Percentiles rank a stretch among this genome's conserved stretches.
phyloP scores from a whole-genome alignment of 2,329 filamentous ascomycete genomes.

The Ceratocystis huliohia region DNA sequence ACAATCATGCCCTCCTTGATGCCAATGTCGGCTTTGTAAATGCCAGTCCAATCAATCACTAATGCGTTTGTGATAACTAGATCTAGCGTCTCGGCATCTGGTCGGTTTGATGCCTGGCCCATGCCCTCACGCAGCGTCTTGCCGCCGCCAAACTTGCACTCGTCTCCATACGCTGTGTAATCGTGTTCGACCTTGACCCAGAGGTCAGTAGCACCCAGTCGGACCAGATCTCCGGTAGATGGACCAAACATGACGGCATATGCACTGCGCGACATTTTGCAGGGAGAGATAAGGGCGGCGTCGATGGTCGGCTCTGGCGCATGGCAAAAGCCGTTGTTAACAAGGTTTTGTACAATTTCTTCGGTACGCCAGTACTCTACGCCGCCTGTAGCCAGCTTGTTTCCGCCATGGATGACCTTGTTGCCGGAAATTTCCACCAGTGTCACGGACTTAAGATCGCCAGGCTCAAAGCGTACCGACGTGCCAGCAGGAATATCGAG shows the following conservation, averaged over 20 bases:
- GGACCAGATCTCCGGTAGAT: constrained; percentile 73
- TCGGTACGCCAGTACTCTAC: constrained; percentile 52
- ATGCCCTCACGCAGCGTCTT: constrained; percentile 92
- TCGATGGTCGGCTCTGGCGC: constrained; percentile 49
- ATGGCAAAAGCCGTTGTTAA: constrained; percentile 67
- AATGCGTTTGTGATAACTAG: constrained; percentile 81
- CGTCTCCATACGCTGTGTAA: constrained; percentile 72
- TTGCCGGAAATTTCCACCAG: constrained; percentile 79
- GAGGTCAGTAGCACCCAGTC: constrained; percentile 70
- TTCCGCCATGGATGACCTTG: constrained; percentile 72
- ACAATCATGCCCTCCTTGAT: constrained; percentile 78
- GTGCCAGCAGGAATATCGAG: constrained; percentile 86
- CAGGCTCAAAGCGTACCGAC: constrained; percentile 85
- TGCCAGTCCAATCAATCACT: constrained; percentile 80
- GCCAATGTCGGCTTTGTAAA: constrained; percentile 94
- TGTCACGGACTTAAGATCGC: constrained; percentile 79
- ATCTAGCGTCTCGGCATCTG: constrained; percentile 62
- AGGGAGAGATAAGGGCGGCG: constrained; percentile 44
- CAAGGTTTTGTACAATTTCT: constrained; percentile 54
- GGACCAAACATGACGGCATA: constrained; percentile 89
- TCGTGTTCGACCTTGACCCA: constrained; percentile 89
- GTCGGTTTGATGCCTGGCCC: constrained; percentile 74
- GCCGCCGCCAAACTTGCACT: constrained; percentile 89
- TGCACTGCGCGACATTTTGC: constrained; percentile 60
- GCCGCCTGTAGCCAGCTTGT: constrained; percentile 59